Conservation (phyloP, 1,284 basidiomycete genomes). For the Malassezia psittaci region DNA sequence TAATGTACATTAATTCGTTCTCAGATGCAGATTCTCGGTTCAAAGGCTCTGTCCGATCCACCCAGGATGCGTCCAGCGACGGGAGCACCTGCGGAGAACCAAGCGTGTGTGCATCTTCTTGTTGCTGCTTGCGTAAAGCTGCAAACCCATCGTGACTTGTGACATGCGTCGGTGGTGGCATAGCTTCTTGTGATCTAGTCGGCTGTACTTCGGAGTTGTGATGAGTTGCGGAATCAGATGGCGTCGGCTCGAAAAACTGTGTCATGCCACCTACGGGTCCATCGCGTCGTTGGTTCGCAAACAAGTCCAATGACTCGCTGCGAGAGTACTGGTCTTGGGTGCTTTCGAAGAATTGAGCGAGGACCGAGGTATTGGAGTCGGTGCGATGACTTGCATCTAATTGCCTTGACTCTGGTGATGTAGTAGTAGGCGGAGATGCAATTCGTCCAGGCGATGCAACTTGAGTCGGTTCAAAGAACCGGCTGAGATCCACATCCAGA, state of each 20-base stretch:
- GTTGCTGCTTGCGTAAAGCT: conserved; percentile 30
- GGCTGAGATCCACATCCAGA: conserved; percentile 24
- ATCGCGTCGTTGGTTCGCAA: conserved; percentile 22
- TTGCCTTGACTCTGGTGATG: not conserved
- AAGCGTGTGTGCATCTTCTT: conserved; percentile 23
- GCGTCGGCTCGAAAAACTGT: conserved; percentile 27
- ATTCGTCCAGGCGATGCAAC: conserved; percentile 6
- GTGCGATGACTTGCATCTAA: not conserved
- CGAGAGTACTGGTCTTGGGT: conserved; percentile 28
- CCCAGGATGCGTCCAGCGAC: conserved; percentile 29
- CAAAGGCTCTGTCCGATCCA: conserved; percentile 20
- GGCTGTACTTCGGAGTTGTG: not conserved
- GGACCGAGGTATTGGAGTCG: conserved; percentile 26
- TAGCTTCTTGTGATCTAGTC: conserved; percentile 12
- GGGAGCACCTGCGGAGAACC: conserved; percentile 27
- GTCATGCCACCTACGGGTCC: conserved; percentile 28
- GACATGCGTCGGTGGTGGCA: conserved; percentile 31
- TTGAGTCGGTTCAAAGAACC: conserved; percentile 30
- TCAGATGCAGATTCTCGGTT: not conserved
- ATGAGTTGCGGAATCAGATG: not conserved
- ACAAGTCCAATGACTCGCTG: conserved; percentile 33
- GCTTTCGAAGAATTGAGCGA: conserved; percentile 40
- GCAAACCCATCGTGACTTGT: conserved; percentile 29
- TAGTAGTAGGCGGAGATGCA: conserved; percentile 11
- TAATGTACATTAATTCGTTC: conserved; percentile 33